Base-by-base conservation (phyloP, 768 basidiomycete genomes). In the Russula sp. region DNA sequence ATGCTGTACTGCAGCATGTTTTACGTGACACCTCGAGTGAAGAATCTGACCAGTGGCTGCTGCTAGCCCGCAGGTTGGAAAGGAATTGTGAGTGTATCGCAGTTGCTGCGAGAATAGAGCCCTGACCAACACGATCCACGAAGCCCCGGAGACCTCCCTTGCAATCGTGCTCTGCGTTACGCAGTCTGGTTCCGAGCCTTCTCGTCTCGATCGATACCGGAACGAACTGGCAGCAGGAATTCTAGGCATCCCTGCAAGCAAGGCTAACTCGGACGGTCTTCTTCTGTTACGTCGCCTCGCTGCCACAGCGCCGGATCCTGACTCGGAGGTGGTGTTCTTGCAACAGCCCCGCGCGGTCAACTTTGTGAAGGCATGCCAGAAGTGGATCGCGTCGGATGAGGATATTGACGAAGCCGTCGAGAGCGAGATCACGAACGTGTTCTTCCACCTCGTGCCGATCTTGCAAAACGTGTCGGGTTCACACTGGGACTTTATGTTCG, bases 401-500 rank as follows among this genome's bases (percentile, higher is more conserved):
- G 85, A 87, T 31, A 74, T 92, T 2, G 81, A 84, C 32, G 91
- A 93, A 66, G 86, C 88, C 52, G 80, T 94, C 3, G 90, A 97
- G 71, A 85, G 83, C 62, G 82, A 80, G 57, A 85, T 96, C 77
- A 85, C 89, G 7, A 73, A 85, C 64, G 72, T 97, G 3, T 91
- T 92, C 71, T 74, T 80, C 49, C 79, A 88, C 60, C 77, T 98
- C 2, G 91, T 86, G 1, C 94, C 95, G 2, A 88, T 98, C 58
- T 74, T 98, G 63, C 94, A 98, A 74, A 89, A 85, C 70, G 79
- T 96, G 2, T 78, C 84, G 14, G 97, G 96, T 0, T 77, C 81
- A 0, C 97, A 98, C 73, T 99, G 97, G 97, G 89, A 92, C 54
- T 82, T 94, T 39, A 84, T 94, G 5, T 95, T 91, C 72, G 94